A percentile compares a stretch with the other conserved stretches of the same genome.
These are phyloP conservation scores for Forsythia viridissima DNA, from an alignment of 257 asterid genomes.

Conservation along the genomic window DNA sequence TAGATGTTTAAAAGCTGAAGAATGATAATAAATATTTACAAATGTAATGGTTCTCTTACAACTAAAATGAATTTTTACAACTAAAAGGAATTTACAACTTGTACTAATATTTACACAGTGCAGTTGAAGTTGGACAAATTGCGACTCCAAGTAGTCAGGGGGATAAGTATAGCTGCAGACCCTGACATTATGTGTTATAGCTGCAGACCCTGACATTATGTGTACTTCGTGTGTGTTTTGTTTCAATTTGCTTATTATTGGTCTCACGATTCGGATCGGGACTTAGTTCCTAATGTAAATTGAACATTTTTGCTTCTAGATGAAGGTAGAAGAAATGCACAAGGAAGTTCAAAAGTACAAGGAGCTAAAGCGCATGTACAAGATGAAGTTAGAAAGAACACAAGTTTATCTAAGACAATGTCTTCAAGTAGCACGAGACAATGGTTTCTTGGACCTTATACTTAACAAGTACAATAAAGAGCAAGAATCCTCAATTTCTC, in stretches of 20 bases:
- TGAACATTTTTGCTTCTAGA: not conserved
- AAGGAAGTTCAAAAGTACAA: slow-evolving; percentile 47
- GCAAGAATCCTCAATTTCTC: slow-evolving; percentile 20
- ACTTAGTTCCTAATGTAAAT: not conserved
- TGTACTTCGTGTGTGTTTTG: too few species aligned
- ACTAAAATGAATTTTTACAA: too few species aligned
- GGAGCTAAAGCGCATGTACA: slow-evolving; percentile 43
- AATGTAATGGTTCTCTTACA: too few species aligned
- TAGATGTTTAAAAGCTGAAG: too few species aligned
- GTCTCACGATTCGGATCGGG: not conserved
- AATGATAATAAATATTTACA: too few species aligned
- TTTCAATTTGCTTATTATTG: not conserved
- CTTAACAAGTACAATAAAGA: slow-evolving; percentile 34
- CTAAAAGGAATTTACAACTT: too few species aligned
- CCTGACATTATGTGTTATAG: too few species aligned
- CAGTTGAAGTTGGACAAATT: too few species aligned
- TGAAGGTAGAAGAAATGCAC: slow-evolving; percentile 51
- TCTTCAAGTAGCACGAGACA: slow-evolving; percentile 68
- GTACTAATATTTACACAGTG: too few species aligned
- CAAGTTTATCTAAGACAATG: slow-evolving; percentile 46
- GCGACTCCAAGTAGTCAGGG: too few species aligned
- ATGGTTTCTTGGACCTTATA: slow-evolving; percentile 66
- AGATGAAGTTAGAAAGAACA: slow-evolving; percentile 38
- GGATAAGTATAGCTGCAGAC: too few species aligned
- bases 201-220: too few species aligned